These are phyloP conservation scores for Eucalyptus microcorys DNA, from an alignment of 345 rosid species.

Conservation along the genomic window DNA sequence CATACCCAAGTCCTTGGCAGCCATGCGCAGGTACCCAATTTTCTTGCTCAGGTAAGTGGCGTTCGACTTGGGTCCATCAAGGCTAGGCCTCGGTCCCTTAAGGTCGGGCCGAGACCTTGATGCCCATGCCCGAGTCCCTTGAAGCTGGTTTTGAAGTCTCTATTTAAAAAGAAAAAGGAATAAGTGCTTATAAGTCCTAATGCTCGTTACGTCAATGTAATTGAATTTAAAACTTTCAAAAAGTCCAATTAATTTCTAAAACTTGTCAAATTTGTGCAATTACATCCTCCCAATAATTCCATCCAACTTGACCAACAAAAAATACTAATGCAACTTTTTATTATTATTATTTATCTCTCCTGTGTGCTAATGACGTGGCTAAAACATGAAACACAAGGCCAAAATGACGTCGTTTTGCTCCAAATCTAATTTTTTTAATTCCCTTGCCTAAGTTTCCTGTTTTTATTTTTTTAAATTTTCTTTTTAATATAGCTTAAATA, in stretches of 20 bases:
- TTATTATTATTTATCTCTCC: neutral
- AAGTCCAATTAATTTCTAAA: too few species aligned
- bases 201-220: accelerated
- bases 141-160: neutral
- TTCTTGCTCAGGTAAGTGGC: neutral
- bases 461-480: accelerated
- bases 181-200: neutral
- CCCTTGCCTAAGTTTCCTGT: neutral
- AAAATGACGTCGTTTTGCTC: neutral
- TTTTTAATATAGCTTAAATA: neutral
- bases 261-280: neutral
- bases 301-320: neutral
- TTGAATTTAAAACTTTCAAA: too few species aligned
- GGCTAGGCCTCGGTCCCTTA: neutral
- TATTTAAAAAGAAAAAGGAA: neutral
- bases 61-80: neutral
- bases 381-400: neutral
- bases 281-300: neutral
- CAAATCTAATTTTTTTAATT: too few species aligned
- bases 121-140: accelerated
- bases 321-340: accelerated
- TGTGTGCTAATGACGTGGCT: accelerated
- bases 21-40: neutral
- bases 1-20: neutral
- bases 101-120: accelerated